These are phyloP conservation scores for Orbilia blumenaviensis DNA, from an alignment of 2,329 filamentous ascomycete genomes.

Conservation along the genomic window DNA sequence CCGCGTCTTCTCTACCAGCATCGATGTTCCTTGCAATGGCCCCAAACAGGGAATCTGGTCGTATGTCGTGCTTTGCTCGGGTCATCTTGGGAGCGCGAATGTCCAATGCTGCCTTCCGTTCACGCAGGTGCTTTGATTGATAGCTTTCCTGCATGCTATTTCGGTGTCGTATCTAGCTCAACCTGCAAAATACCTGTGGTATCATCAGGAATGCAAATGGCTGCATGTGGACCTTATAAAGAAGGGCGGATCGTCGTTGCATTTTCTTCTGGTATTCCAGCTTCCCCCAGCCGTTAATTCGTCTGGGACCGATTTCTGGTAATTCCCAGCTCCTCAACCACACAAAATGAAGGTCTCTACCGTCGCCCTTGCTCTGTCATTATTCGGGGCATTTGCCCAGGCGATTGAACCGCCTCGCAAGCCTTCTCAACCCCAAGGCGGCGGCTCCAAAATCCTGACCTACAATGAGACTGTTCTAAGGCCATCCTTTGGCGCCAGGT, in stretches of 20 bases:
- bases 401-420: conserved; percentile 66
- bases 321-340: conserved; percentile 67
- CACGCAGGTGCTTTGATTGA: conserved; percentile 10
- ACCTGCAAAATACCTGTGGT: neutral
- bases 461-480: conserved; percentile 70
- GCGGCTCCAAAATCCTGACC: conserved; percentile 68
- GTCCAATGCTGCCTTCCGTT: conserved; percentile 47
- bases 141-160: neutral
- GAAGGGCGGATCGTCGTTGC: conserved; percentile 78
- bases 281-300: conserved; percentile 96
- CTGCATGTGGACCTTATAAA: conserved; percentile 65
- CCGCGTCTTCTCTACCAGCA: conserved; percentile 5
- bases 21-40: conserved; percentile 18
- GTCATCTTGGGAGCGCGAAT: conserved; percentile 25
- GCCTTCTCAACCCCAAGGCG: conserved; percentile 68
- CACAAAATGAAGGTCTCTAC: conserved; percentile 43
- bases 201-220: neutral
- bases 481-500: conserved; percentile 64
- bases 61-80: conserved; percentile 19
- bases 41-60: conserved; percentile 31
- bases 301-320: conserved; percentile 10
- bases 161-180: neutral
- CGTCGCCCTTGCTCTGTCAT: conserved; percentile 32
- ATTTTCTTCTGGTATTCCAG: conserved; percentile 67
- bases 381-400: conserved; percentile 54